These are phyloP conservation scores for Geoglossum glabrum DNA, from an alignment of 495 filamentous ascomycete genomes.

Conservation along the genomic window DNA sequence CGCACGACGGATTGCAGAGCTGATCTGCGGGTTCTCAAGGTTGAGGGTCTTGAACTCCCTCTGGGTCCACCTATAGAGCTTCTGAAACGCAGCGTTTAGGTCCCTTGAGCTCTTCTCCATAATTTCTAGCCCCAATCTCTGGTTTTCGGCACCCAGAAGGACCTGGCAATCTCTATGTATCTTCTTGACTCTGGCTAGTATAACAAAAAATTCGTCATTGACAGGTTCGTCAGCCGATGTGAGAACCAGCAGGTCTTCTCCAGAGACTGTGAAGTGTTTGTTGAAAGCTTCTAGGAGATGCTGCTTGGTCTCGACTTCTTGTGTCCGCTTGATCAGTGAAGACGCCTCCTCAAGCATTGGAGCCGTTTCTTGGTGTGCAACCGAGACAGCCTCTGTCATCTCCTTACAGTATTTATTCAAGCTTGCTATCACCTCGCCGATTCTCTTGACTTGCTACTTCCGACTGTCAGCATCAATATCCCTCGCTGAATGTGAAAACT, in stretches of 20 bases:
- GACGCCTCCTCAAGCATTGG: slow-evolving; percentile 64
- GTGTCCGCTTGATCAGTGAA: slow-evolving; percentile 50
- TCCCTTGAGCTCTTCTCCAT: slow-evolving; percentile 76
- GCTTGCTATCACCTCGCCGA: slow-evolving; percentile 55
- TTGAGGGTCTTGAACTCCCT: slow-evolving; percentile 82
- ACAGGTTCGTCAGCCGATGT: slow-evolving; percentile 63
- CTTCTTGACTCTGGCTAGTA: slow-evolving; percentile 63
- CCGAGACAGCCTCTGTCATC: slow-evolving; percentile 55
- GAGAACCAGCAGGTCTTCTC: slow-evolving; percentile 50
- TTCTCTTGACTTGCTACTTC: slow-evolving; percentile 61
- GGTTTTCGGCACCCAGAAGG: slow-evolving; percentile 74
- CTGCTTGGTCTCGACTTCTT: slow-evolving; percentile 70
- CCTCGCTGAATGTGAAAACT: background rate
- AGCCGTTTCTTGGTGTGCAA: slow-evolving; percentile 53
- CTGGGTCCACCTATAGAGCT: slow-evolving; percentile 87
- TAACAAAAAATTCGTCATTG: slow-evolving; percentile 65
- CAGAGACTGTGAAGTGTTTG: slow-evolving; percentile 64
- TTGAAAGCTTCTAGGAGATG: slow-evolving; percentile 65
- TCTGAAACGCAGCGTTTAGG: slow-evolving; percentile 84
- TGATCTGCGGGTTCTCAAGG: slow-evolving; percentile 87
- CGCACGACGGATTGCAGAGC: slow-evolving; percentile 62
- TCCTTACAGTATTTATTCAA: slow-evolving; percentile 67
- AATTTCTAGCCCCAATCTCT: slow-evolving; percentile 66
- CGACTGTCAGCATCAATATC: background rate
- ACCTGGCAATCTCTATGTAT: slow-evolving; percentile 78